Base-by-base conservation (phyloP, 805 yeast genomes). In the Starmerella floris region DNA sequence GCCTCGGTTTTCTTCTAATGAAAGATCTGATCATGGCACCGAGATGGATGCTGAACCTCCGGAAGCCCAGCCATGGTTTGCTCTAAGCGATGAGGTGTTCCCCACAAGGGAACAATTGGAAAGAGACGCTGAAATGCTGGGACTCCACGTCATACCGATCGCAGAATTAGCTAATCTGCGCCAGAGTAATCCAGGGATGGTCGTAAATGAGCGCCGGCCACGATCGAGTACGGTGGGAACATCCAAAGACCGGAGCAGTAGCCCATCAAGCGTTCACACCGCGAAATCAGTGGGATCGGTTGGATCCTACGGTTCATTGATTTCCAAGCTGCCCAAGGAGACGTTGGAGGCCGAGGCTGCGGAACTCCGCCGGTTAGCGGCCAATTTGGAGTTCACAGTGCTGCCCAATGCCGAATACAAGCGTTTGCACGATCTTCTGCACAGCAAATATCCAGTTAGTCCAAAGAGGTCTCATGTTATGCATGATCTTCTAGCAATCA, bases 31-130 rank as follows among this genome's bases (percentile, higher is more conserved):
- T 8, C 8, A 9, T 8, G 8, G 8, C 28, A 25, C 28, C 8
- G 11, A 9, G 8, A 13, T 9, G 13, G 13, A 25, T 25, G 13
- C 8, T 13, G 28, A 25, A 8, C 6, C 15, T 16, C 8, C 6
- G 6, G 32, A 30, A n/a, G 17, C 6, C 32, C 32, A 9, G 8
- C 17, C 8, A 3, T 39, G 43, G 6, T 34, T 27, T 13, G 17
- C 46, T 3, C 39, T 43, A 11, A 39, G 46, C 31, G 44, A 40
- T 6, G 50, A 46, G 4, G 22, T 40, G 4, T 23, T 15, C 11
- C 34, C 32, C 28, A 35, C 23, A 23, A 19, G 26, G 21, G 44
- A 31, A 16, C 40, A 30, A 20, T 15, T 37, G 3, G 37, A 41
- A 17, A 33, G 27, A 20, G 44, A 41, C 30, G 37, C 44, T 3